Evolutionary conservation across 2,329 filamentous ascomycete species (phyloP).

Genomic region (Aspergillus sp.): DNA sequence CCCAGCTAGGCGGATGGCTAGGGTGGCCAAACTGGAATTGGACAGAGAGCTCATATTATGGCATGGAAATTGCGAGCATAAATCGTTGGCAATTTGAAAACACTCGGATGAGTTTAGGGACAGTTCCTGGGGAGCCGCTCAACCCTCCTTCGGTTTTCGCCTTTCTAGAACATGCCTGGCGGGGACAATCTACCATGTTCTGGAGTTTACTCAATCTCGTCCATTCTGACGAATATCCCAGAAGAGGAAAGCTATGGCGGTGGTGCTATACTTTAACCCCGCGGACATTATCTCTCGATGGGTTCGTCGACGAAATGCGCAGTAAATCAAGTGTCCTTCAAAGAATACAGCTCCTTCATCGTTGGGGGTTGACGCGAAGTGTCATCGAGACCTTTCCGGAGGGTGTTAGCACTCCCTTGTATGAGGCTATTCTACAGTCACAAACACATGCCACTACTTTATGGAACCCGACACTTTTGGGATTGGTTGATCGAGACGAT

Average conservation of each 20-base stretch:
- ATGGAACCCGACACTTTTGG: slow-evolving; percentile 71
- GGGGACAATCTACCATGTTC: slow-evolving; percentile 40
- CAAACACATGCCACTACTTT: slow-evolving; percentile 76
- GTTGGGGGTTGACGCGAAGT: slow-evolving; percentile 61
- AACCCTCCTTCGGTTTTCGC: slow-evolving; percentile 60
- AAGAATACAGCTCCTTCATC: slow-evolving; percentile 72
- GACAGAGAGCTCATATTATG: slow-evolving; percentile 55
- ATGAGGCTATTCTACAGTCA: slow-evolving; percentile 80
- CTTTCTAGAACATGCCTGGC: slow-evolving; percentile 49
- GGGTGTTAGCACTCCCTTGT: slow-evolving; percentile 74
- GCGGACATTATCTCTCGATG: slow-evolving; percentile 68
- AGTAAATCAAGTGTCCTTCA: slow-evolving; percentile 54
- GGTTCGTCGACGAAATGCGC: slow-evolving; percentile 62
- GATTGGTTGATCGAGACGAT: slow-evolving; percentile 78
- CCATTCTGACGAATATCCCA: slow-evolving; percentile 29
- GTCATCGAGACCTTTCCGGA: slow-evolving; percentile 83
- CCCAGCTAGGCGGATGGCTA: slow-evolving; percentile 80
- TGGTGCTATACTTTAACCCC: slow-evolving; percentile 52
- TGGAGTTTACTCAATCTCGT: slow-evolving; percentile 53
- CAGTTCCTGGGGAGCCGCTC: slow-evolving; percentile 52
- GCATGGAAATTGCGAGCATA: slow-evolving; percentile 59
- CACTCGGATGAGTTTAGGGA: slow-evolving; percentile 43
- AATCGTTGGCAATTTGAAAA: slow-evolving; percentile 58
- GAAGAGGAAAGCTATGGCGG: slow-evolving; percentile 34
- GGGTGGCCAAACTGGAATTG: slow-evolving; percentile 66